Base-by-base conservation (phyloP, 2,329 filamentous ascomycete species). In the Ophiocordyceps camponoti-rufipedis region DNA sequence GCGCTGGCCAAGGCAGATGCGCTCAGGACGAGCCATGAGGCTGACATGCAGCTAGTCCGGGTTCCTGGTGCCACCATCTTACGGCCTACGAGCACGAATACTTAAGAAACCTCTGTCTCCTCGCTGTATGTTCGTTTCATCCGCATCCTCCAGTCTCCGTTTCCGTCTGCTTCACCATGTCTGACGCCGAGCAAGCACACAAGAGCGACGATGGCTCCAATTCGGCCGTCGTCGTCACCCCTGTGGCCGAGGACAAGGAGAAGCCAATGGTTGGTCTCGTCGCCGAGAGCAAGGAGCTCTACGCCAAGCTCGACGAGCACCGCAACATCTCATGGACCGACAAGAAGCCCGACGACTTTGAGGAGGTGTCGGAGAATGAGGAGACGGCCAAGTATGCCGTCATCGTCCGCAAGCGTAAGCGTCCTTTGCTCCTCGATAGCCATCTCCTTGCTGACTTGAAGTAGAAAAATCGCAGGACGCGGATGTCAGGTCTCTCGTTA, bases 381-480 rank as follows among this genome's bases (percentile, higher is more conserved):
- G 68, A 76, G 51, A 80, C 75, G 1, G 69, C 70, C 33, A 75
- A 74, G 50, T 81, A 71, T 54, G 77, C 78, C 2, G 62, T 80
- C 43, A 61, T 80, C 28, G 67, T 77, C 1, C 71, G 75, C 41
- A 74, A 80, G 54, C 54, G 56, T 56, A 47, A 46, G 56, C 35
- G 14, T 16, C 5, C n/a, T 18, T 11, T 16, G n/a, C 8, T n/a
- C n/a, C 9, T 16, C 14, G 2, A 8, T 16, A 9, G 6, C 13
- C 35, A n/a, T 9, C 5, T 14, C 10, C 10, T 1, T 3, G 18
- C 3, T 32, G 11, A 32, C 6, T 14, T n/a, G 13, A 8, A 12
- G 9, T 23, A 57, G 55, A 51, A 31, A 59, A 59, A 47, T 63
- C 68, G 46, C 74, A 71, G 58, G 69, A 69, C 52, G 68, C 67